Conservation (phyloP, 1,284 basidiomycete genomes). For the Athelia sp. region DNA sequence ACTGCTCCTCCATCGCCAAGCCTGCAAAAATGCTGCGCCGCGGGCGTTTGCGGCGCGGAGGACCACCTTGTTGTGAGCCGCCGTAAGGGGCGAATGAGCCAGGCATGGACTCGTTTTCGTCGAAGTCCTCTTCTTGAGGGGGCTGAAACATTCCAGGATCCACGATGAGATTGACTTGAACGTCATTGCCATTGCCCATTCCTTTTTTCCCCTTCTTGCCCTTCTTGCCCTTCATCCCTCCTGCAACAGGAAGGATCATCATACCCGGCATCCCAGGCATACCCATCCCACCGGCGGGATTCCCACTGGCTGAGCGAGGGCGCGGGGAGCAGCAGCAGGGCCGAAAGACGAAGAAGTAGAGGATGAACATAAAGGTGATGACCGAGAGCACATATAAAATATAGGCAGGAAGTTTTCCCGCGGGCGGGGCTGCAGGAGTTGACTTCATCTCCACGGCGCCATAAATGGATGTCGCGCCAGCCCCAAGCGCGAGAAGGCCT, state of each 20-base stretch:
- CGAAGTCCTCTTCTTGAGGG: conserved; percentile 24
- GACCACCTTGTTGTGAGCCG: conserved; percentile 7
- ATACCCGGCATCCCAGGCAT: conserved; percentile 38
- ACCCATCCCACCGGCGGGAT: conserved; percentile 11
- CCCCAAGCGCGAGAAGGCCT: conserved; percentile 43
- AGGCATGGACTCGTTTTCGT: conserved; percentile 26
- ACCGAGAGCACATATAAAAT: conserved; percentile 54
- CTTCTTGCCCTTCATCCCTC: conserved; percentile 35
- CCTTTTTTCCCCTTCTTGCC: conserved; percentile 30
- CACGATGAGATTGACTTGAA: conserved; percentile 70
- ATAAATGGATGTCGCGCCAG: conserved; percentile 54
- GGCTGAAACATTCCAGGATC: conserved; percentile 54
- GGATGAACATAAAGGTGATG: conserved; percentile 42
- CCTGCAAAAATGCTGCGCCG: conserved; percentile 53
- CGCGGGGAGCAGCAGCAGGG: conserved; percentile 51
- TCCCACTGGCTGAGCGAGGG: conserved; percentile 18
- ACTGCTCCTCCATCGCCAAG: conserved; percentile 58
- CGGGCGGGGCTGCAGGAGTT: conserved; percentile 46
- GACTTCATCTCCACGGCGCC: conserved; percentile 58
- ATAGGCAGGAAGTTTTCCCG: conserved; percentile 48
- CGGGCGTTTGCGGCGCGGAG: conserved; percentile 19
- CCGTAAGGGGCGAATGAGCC: conserved; percentile 21
- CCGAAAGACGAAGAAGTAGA: conserved; percentile 53
- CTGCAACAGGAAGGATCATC: conserved; percentile 61
- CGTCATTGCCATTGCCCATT: conserved; percentile 29